Evolutionary conservation across 202 grass and related monocot genomes (phyloP), one percentile per base, ranked within the genome.

Genomic region (Carex arenaria): DNA sequence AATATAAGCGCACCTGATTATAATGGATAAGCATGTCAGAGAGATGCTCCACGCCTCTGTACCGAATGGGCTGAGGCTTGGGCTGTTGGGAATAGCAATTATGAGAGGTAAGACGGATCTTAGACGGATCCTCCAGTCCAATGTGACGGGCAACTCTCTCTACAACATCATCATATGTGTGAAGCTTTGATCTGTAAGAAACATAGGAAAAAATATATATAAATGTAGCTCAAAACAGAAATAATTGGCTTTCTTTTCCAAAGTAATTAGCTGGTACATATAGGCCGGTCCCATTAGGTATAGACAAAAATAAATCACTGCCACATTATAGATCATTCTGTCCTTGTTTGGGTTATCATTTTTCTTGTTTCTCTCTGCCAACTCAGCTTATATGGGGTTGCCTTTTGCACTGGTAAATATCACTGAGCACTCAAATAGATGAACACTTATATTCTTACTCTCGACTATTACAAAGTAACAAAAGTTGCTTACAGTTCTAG

Each of bases 21-120:
- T 98, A 98, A 84, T 98, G 95, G 49, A 98, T 87, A 80, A 98
- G 95, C 95, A 95, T 95, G 88, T 98, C 95, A 67, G 89, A 72
- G 17, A 95, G 87, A 87, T 94, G 89, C 52, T 93, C 92, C 79
- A 98, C 90, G 53, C 95, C 95, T 47, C 92, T 88, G 74, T 91
- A 98, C 85, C 89, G 89, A 80, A 98, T 98, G 22, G 95, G 95
- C 32, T 98, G 95, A 12, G 89, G 90, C 87, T 98, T 98, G 67
- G 95, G 95, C 85, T 94, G 95, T 80, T 93, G 90, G 83, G 92
- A 94, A 83, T 93, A 94, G 76, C 90, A 94, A 61, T 98, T 93
- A 67, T 98, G 92, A 84, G 95, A 93, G 85, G 95, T 98, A 88
- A 98, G 95, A 42, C 92, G 90, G 55, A 98, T 91, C 88, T 97